Evolutionary conservation across 805 yeast species (phyloP).

Genomic region (Yamadazyma phyllophila): DNA sequence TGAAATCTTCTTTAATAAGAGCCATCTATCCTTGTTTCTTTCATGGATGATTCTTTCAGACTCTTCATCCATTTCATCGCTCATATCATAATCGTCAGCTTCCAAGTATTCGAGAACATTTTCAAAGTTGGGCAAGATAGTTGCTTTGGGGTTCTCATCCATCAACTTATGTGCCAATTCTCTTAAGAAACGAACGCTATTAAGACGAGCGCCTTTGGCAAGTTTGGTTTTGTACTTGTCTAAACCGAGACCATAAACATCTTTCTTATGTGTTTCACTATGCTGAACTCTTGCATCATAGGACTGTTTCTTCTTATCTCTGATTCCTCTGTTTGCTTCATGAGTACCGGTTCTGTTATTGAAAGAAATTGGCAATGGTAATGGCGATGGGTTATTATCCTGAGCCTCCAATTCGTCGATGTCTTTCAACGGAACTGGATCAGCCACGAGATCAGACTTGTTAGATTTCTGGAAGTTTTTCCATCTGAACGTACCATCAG

Average conservation of each 20-base stretch:
- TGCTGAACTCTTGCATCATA: conserved; percentile 78
- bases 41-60: conserved; percentile 37
- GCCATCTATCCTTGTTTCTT: conserved; percentile 62
- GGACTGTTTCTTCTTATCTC: conserved; percentile 79
- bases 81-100: conserved; percentile 38
- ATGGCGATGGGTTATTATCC: conserved; percentile 27
- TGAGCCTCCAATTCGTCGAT: conserved; percentile 24
- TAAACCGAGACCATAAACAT: conserved; percentile 73
- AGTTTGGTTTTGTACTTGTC: conserved; percentile 56
- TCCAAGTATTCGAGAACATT: conserved; percentile 57
- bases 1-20: conserved; percentile 64
- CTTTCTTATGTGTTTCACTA: conserved; percentile 60
- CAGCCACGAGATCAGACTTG: conserved; percentile 14
- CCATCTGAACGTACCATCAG: conserved; percentile 51
- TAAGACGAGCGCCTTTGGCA: conserved; percentile 49
- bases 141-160: conserved; percentile 29
- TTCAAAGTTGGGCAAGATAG: conserved; percentile 55
- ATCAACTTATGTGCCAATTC: conserved; percentile 53
- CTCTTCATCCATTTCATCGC: conserved; percentile 36
- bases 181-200: conserved; percentile 54
- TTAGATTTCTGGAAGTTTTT: conserved; percentile 24
- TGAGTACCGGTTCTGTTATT: conserved; percentile 78
- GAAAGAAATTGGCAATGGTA: conserved; percentile 56
- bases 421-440: conserved; percentile 23
- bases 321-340: conserved; percentile 76